Evolutionary conservation across 129 eudicot genomes (phyloP).

Genomic region (Flaveria linearis): DNA sequence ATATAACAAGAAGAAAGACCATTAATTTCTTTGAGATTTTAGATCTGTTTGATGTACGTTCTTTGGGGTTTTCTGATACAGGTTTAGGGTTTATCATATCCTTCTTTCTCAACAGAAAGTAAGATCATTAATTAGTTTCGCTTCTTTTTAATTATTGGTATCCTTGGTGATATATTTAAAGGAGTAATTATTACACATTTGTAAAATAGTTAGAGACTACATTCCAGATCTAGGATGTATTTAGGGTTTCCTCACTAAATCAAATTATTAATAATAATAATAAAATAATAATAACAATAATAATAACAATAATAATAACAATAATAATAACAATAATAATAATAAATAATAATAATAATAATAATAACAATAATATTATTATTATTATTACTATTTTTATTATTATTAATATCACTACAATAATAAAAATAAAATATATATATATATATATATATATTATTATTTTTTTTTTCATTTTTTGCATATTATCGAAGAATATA

Average conservation of each 20-base stretch:
- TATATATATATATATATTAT: too few relatives aligned
- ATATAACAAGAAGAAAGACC: not conserved
- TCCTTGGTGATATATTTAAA: not conserved
- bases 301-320: too few relatives aligned
- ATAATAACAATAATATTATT: not conserved
- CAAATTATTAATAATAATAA: not conserved
- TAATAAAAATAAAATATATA: too few relatives aligned
- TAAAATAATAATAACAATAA: too few relatives aligned
- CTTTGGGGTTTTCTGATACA: not conserved
- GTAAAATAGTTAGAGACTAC: not conserved
- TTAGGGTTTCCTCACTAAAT: not conserved
- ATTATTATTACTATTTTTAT: not conserved
- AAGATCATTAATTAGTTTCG: too few relatives aligned
- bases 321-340: too few relatives aligned
- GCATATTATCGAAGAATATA: not conserved
- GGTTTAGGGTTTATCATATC: slow-evolving; percentile 16
- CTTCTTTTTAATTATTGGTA: too few relatives aligned
- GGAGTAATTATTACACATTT: not conserved
- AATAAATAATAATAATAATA: too few relatives aligned
- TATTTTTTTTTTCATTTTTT: not conserved
- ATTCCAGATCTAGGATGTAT: slow-evolving; percentile 3
- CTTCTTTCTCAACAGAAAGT: not conserved
- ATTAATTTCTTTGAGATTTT: not conserved
- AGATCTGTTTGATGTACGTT: slow-evolving; percentile 19
- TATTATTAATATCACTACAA: not conserved